Conservation (phyloP, 139 green algal genomes). For the Coelastrella sp. region DNA sequence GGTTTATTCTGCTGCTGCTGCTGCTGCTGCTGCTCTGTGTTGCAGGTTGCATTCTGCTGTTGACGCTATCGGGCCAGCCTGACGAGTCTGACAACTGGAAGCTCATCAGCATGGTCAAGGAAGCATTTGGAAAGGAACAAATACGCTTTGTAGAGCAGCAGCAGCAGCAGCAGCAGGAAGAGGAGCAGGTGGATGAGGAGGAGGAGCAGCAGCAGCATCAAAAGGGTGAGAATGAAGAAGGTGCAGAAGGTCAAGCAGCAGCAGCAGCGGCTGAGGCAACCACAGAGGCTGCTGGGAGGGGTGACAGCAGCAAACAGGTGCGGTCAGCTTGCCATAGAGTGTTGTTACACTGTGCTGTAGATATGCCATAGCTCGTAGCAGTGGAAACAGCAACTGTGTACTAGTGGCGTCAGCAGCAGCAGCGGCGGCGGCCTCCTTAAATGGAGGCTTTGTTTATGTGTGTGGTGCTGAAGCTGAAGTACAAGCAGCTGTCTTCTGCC, state of each 20-base stretch:
- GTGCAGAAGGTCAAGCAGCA: background rate
- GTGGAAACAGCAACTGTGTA: background rate
- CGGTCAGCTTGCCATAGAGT: too few species aligned
- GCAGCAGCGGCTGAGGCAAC: background rate
- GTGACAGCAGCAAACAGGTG: background rate
- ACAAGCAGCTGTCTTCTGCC: background rate
- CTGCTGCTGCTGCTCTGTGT: background rate
- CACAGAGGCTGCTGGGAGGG: background rate
- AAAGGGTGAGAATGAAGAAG: background rate
- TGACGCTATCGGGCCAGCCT: background rate
- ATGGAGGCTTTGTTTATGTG: background rate
- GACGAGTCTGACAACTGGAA: background rate
- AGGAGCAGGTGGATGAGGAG: background rate
- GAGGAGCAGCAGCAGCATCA: slow-evolving; percentile 4
- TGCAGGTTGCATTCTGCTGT: background rate
- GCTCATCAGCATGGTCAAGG: slow-evolving; percentile 11
- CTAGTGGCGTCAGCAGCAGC: too few species aligned
- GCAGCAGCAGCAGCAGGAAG: slow-evolving; percentile 19
- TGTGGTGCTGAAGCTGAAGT: background rate
- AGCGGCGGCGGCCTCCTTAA: background rate
- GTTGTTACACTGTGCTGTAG: too few species aligned
- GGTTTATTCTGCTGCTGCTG: background rate
- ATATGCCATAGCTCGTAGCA: too few species aligned
- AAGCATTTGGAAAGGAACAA: background rate
- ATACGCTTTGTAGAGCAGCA: slow-evolving; percentile 33